Percentiles rank a stretch among this genome's conserved stretches.
Conservation (phyloP, 495 filamentous ascomycete genomes). For the Aspergillus indologenus region DNA sequence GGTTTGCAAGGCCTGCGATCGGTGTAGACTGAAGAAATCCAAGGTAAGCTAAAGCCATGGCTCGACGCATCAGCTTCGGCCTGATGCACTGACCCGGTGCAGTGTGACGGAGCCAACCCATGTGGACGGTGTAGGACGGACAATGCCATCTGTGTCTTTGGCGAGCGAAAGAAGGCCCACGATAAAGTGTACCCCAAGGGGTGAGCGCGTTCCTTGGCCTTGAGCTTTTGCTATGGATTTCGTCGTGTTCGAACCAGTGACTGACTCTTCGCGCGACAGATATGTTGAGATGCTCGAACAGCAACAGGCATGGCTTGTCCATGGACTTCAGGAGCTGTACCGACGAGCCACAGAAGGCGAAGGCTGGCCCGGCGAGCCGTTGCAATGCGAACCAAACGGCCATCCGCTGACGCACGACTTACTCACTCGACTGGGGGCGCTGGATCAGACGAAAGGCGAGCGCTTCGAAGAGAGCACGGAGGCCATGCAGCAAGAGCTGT, state of each 20-base stretch:
- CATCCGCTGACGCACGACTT: slow-evolving; percentile 66
- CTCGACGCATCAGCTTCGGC: slow-evolving; percentile 16
- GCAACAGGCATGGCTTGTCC: slow-evolving; percentile 61
- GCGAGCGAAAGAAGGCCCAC: slow-evolving; percentile 59
- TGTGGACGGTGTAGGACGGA: slow-evolving; percentile 59
- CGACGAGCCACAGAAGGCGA: slow-evolving; percentile 46
- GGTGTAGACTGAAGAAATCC: slow-evolving; percentile 62
- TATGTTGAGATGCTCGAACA: slow-evolving; percentile 73
- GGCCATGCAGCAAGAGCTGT: slow-evolving; percentile 52
- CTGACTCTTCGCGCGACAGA: slow-evolving; percentile 32
- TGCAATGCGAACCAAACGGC: slow-evolving; percentile 52
- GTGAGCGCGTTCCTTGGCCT: slow-evolving; percentile 41
- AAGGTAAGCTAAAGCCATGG: slow-evolving; percentile 46
- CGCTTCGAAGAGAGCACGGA: slow-evolving; percentile 58
- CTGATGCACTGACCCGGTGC: slow-evolving; percentile 26
- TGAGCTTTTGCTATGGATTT: slow-evolving; percentile 2
- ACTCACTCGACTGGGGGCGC: slow-evolving; percentile 55
- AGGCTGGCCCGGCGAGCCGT: slow-evolving; percentile 52
- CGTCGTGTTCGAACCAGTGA: slow-evolving; percentile 2
- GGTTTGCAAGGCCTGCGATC: slow-evolving; percentile 63
- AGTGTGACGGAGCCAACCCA: slow-evolving; percentile 61
- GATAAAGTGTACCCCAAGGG: slow-evolving; percentile 64
- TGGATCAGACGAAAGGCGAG: slow-evolving; percentile 50
- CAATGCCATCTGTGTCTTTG: slow-evolving; percentile 61
- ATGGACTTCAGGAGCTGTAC: slow-evolving; percentile 61